Conservation (phyloP, 31 red algal genomes). For the Porphyra umbilicalis region DNA sequence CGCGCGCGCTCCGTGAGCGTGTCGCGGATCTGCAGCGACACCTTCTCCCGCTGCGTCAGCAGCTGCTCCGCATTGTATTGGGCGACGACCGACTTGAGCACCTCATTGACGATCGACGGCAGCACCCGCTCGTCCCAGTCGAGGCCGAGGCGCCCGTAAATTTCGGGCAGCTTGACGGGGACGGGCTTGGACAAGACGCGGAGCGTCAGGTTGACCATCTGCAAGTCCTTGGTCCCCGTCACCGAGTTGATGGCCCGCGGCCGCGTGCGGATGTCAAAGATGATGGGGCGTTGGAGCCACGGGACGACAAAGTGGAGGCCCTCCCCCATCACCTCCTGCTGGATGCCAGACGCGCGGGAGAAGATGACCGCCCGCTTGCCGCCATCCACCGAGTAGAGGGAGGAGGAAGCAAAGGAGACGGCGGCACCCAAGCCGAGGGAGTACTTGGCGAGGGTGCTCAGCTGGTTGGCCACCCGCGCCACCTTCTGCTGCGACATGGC, state of each 20-base stretch:
- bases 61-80: conserved; percentile 99
- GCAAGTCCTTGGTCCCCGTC: conserved; percentile 95
- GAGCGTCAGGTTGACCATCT: conserved; percentile 98
- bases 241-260: conserved; percentile 89
- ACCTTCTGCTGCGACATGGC: conserved; percentile 5
- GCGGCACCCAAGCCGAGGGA: conserved; percentile 71
- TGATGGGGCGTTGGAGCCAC: conserved; percentile 91
- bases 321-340: conserved; percentile 76
- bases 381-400: conserved; percentile 79
- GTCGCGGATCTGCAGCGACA: conserved; percentile 81
- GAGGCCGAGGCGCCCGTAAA: conserved; percentile 69
- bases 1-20: conserved; percentile 86
- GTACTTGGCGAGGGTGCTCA: conserved; percentile 64
- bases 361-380: conserved; percentile 94
- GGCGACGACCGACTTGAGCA: conserved; percentile 92
- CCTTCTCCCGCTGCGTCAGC: conserved; percentile 87
- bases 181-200: conserved; percentile 92
- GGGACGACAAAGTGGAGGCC: conserved; percentile 88
- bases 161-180: conserved; percentile 61
- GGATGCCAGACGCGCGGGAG: conserved; percentile 76
- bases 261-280: conserved; percentile 89
- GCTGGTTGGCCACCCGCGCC: conserved; percentile 11
- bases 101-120: conserved; percentile 97
- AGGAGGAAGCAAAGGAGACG: conserved; percentile 42
- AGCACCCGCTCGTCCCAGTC: conserved; percentile 99